Evolutionary conservation across 345 rosid genomes (phyloP).

Genomic region (Gossypium anomalum): DNA sequence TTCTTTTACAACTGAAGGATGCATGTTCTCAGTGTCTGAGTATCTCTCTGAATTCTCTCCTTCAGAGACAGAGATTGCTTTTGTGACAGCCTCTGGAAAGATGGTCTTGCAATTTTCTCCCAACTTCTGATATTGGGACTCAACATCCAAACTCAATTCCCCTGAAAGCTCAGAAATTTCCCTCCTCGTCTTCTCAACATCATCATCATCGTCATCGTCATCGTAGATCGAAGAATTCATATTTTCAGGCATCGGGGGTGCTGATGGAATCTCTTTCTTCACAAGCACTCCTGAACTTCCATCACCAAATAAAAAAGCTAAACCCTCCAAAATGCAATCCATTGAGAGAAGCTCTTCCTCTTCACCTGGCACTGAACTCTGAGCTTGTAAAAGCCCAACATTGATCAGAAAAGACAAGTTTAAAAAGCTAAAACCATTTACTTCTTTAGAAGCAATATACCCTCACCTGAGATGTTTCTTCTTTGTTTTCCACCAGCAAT

Average conservation of each 20-base stretch:
- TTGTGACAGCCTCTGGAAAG: constrained; percentile 12
- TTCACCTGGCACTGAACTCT: constrained; percentile 24
- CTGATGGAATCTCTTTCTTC: constrained; percentile 30
- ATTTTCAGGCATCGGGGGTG: constrained; percentile 23
- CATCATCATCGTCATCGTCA: background rate
- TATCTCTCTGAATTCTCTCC: constrained; percentile 16
- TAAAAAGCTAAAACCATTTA: background rate
- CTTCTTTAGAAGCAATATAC: background rate
- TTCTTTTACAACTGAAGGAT: constrained; percentile 20
- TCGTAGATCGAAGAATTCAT: constrained; percentile 9
- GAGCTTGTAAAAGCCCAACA: constrained; percentile 20
- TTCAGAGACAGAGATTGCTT: constrained; percentile 9
- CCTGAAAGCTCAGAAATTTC: background rate
- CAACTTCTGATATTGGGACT: background rate
- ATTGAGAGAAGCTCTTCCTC: constrained; percentile 29
- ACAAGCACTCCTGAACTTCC: constrained; percentile 31
- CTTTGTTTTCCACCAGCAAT: constrained; percentile 10
- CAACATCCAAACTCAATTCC: constrained; percentile 10
- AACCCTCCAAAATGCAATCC: constrained; percentile 39
- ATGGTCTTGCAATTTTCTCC: no score
- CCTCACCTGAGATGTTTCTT: constrained; percentile 27
- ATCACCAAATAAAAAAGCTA: constrained; percentile 32
- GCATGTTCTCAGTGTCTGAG: background rate
- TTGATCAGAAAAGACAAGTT: background rate
- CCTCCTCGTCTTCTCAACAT: background rate